Evolutionary conservation across 495 filamentous ascomycete species (phyloP).

Genomic region (Penicillium cosmopolitanum): DNA sequence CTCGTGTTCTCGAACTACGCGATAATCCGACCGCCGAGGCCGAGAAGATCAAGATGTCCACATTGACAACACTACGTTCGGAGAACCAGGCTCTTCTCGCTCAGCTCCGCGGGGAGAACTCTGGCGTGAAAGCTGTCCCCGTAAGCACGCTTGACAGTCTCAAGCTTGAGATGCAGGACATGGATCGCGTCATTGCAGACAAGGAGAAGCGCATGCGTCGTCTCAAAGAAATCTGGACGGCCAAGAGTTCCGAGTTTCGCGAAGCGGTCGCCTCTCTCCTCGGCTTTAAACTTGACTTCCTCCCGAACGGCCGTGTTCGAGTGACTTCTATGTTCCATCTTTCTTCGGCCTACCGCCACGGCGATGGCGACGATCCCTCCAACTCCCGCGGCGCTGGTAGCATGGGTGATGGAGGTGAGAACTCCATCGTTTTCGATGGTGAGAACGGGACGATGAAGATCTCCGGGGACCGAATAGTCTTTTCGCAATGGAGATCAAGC

Average conservation of each 20-base stretch:
- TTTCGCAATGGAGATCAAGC: slow-evolving; percentile 82
- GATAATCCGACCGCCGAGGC: slow-evolving; percentile 85
- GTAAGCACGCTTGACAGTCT: slow-evolving; percentile 73
- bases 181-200: slow-evolving; percentile 72
- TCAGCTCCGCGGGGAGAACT: slow-evolving; percentile 62
- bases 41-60: slow-evolving; percentile 79
- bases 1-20: slow-evolving; percentile 82
- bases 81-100: slow-evolving; percentile 85
- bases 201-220: slow-evolving; percentile 83
- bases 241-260: slow-evolving; percentile 89
- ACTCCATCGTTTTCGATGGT: slow-evolving; percentile 94
- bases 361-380: slow-evolving; percentile 53
- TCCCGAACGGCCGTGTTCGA: slow-evolving; percentile 88
- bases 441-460: slow-evolving; percentile 98
- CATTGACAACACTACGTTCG: slow-evolving; percentile 71
- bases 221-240: slow-evolving; percentile 85
- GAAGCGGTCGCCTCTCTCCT: slow-evolving; percentile 87
- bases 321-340: slow-evolving; percentile 81
- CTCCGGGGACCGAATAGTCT: slow-evolving; percentile 82
- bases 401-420: slow-evolving; percentile 66
- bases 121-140: slow-evolving; percentile 64
- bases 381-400: slow-evolving; percentile 49
- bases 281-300: slow-evolving; percentile 91
- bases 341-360: slow-evolving; percentile 54
- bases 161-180: slow-evolving; percentile 71